phyloP scores from a whole-genome alignment of 1,284 basidiomycete species.

The Marasmius tenuissimus region DNA sequence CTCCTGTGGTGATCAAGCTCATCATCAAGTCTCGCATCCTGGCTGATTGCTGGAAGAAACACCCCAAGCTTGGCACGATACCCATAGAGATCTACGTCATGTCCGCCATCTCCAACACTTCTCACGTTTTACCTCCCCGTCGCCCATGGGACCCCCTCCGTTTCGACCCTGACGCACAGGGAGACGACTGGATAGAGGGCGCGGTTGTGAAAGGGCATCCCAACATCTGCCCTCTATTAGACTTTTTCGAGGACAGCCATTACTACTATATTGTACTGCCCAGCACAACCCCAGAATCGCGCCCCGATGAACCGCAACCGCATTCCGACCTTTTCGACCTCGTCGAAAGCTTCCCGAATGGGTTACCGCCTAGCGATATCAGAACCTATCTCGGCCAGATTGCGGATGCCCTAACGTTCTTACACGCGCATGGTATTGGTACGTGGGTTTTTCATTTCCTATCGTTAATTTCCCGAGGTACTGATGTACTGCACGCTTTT shows the following conservation, averaged over 20 bases:
- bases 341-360: conserved; percentile 87
- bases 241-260: conserved; percentile 97
- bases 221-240: conserved; percentile 90
- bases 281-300: conserved; percentile 61
- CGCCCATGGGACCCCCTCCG: conserved; percentile 82
- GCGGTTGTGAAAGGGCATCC: conserved; percentile 81
- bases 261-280: conserved; percentile 93
- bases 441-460: conserved; percentile 23
- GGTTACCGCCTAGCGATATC: conserved; percentile 75
- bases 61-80: conserved; percentile 92
- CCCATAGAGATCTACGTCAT: conserved; percentile 99
- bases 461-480: not conserved
- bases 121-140: conserved; percentile 68
- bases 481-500: conserved; percentile 1
- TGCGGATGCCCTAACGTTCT: conserved; percentile 87
- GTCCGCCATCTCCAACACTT: conserved; percentile 81
- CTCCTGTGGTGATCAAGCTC: conserved; percentile 91
- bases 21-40: conserved; percentile 98
- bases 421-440: conserved; percentile 91
- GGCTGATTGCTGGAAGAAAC: conserved; percentile 99
- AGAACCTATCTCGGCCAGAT: conserved; percentile 92
- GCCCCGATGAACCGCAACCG: conserved; percentile 49
- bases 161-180: conserved; percentile 18
- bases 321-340: conserved; percentile 92
- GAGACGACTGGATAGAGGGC: conserved; percentile 63